Base-by-base conservation (phyloP, 2,329 filamentous ascomycete genomes). In the Nothopassalora personata region DNA sequence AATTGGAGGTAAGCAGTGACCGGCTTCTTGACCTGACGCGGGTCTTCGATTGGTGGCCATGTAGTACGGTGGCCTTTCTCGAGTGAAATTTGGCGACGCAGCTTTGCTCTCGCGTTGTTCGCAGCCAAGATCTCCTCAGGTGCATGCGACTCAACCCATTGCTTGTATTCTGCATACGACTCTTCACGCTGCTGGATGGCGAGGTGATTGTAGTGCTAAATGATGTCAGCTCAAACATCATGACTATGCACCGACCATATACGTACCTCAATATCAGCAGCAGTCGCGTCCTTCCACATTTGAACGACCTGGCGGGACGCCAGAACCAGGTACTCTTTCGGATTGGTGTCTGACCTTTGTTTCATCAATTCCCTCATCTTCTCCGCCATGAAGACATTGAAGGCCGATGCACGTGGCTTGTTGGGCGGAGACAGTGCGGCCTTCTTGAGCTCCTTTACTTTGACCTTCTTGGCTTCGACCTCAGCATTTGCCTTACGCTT, bases 101-200 rank as follows among this genome's bases (percentile, higher is more conserved):
- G 65, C 4, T 47, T 10, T 1, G 43, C 59, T 39, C 86, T 82
- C 10, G 86, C 86, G 10, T 64, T 67, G 70, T 89, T 89, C 58
- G 86, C 86, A 3, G 76, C 59, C 49, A 74, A 75, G 65, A 89
- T 87, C 67, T 86, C 70, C 5, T 81, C 74, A 9, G 83, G 79
- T 1, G 82, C 82, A 67, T 85, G 72, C 3, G 71, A 73, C 33
- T 79, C 70, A 19, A 88, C 70, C 83, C 83, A 89, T 59, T 76
- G 68, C 31, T 80, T 74, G 67, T 80, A 81, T 13, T 74, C 75
- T 19, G 73, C 72, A 19, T 70, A 64, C 53, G 79, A 79, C 13
- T 74, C 72, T 45, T 73, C 75, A 19, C 70, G 78, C 64, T 77
- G 79, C 59, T 79, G 67, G 57, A 76, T 77, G 53, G 80, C 81